A percentile compares a stretch with the other conserved stretches of the same genome.
phyloP scores from a whole-genome alignment of 106 monocot genomes.

The Apostasia ramifera region DNA sequence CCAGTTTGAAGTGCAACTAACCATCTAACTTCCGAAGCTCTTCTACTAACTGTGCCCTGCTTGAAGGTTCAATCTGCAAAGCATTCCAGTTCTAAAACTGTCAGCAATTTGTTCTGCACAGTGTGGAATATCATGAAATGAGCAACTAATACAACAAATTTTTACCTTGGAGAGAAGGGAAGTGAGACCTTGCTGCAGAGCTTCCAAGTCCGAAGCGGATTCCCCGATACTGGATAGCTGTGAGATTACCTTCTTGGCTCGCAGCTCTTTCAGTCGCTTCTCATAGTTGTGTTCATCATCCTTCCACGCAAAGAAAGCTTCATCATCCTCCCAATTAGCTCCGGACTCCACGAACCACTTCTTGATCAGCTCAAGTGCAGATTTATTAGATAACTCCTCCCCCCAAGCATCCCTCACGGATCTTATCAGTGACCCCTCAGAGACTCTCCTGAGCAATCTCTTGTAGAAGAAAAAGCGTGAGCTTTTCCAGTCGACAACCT shows the following conservation, averaged over 20 bases:
- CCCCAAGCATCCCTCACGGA: constrained; percentile 62
- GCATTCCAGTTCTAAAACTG: constrained; percentile 7
- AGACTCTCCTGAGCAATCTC: constrained; percentile 69
- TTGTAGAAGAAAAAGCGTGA: constrained; percentile 87
- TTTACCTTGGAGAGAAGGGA: constrained; percentile 70
- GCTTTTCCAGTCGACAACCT: constrained; percentile 78
- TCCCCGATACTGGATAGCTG: constrained; percentile 43
- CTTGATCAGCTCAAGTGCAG: constrained; percentile 63
- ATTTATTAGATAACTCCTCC: constrained; percentile 36
- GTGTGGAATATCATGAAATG: not conserved
- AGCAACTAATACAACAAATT: not conserved
- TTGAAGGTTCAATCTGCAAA: constrained; percentile 69
- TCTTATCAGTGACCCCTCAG: constrained; percentile 49
- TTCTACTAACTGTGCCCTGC: constrained; percentile 46
- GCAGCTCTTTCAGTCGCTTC: constrained; percentile 52
- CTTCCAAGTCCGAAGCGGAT: constrained; percentile 54
- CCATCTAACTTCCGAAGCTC: constrained; percentile 43
- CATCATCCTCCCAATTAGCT: constrained; percentile 64
- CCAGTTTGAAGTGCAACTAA: constrained; percentile 5
- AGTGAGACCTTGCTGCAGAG: constrained; percentile 59
- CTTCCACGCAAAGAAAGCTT: constrained; percentile 81
- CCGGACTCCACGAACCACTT: constrained; percentile 48
- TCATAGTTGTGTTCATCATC: constrained; percentile 54
- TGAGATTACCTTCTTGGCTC: constrained; percentile 35
- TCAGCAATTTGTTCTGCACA: not conserved